phyloP scores from a whole-genome alignment of 305 asterid species.

The Fraxinus baroniana region DNA sequence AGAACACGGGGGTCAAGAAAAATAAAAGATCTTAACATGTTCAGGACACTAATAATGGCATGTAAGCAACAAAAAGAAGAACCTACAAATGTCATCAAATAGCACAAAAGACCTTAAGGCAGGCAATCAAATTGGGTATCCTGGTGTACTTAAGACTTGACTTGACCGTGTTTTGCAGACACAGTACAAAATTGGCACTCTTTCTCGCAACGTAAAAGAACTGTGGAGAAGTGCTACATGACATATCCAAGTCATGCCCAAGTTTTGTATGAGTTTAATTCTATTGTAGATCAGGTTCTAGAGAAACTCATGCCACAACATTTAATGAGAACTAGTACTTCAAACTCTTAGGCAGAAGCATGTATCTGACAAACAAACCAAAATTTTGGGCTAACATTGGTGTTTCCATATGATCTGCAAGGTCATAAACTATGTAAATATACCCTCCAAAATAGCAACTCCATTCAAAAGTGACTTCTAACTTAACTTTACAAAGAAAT shows the following conservation, averaged over 20 bases:
- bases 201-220: background rate
- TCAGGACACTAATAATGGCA: background rate
- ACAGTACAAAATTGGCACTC: background rate
- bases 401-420: background rate
- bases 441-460: background rate
- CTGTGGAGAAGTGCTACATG: background rate
- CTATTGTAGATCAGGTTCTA: background rate
- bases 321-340: background rate
- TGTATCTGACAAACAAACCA: background rate
- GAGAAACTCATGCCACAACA: background rate
- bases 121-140: background rate
- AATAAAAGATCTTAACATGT: background rate
- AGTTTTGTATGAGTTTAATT: background rate
- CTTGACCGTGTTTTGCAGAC: background rate
- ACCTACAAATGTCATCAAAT: background rate
- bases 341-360: background rate
- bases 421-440: background rate
- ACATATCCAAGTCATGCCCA: background rate
- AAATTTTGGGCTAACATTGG: background rate
- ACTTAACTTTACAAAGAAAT: background rate
- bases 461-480: background rate
- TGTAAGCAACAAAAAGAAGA: background rate
- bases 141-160: background rate
- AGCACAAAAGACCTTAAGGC: slow-evolving; percentile 7
- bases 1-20: slow-evolving; percentile 3